A percentile compares a stretch with the other conserved stretches of the same genome.
Conservation (phyloP, 345 rosid species). For the Syzygium oleosum region DNA sequence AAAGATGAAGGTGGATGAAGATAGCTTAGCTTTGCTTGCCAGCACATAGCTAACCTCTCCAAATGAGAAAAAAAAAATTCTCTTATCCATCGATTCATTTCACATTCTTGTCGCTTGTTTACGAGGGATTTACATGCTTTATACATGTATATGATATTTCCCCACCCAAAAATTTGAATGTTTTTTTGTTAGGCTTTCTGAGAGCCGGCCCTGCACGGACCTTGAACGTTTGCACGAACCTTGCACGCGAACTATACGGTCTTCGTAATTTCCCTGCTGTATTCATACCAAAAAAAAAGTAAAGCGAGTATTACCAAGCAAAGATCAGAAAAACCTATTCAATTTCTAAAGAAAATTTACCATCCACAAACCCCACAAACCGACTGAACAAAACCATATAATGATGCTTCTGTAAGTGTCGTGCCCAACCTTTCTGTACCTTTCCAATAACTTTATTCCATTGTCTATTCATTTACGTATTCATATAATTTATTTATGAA, state of each 20-base stretch:
- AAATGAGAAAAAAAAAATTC: too few relatives aligned
- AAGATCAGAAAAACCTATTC: not conserved
- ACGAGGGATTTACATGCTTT: not conserved
- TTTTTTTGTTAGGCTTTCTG: not conserved
- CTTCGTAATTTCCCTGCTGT: not conserved
- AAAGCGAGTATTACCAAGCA: not conserved
- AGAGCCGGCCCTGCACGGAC: not conserved
- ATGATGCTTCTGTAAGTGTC: not conserved
- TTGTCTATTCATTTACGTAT: not conserved
- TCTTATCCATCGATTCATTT: too few relatives aligned
- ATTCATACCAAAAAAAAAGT: not conserved
- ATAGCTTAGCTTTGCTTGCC: too few relatives aligned
- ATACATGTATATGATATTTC: not conserved
- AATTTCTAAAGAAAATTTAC: not conserved
- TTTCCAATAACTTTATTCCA: not conserved
- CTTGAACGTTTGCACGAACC: too few relatives aligned
- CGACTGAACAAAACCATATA: not conserved
- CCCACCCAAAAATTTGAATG: not conserved
- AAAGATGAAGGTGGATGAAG: too few relatives aligned
- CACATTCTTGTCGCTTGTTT: not conserved
- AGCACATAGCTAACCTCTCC: too few relatives aligned
- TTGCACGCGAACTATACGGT: not conserved
- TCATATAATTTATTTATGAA: not conserved
- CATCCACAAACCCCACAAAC: not conserved
- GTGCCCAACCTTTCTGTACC: not conserved